A percentile compares a stretch with the other conserved stretches of the same genome.
Evolutionary conservation across 805 yeast species (phyloP).

Genomic region (Pichia cephalocereana): DNA sequence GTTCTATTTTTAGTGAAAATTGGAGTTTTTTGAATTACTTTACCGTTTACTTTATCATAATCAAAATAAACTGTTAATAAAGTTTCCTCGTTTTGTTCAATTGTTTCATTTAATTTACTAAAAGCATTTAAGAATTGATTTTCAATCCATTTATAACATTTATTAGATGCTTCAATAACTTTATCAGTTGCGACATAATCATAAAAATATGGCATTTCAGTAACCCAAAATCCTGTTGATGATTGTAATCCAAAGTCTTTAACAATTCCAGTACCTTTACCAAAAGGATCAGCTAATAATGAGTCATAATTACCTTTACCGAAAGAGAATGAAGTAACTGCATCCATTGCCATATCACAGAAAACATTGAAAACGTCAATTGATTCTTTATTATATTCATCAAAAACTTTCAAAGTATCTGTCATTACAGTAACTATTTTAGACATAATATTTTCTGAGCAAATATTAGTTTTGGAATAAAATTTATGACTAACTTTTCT

Average conservation of each 20-base stretch:
- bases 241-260: slow-evolving; percentile 40
- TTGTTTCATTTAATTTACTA: slow-evolving; percentile 9
- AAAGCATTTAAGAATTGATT: slow-evolving; percentile 20
- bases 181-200: slow-evolving; percentile 30
- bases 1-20: slow-evolving; percentile 21
- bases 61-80: slow-evolving; percentile 19
- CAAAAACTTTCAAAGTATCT: slow-evolving; percentile 20
- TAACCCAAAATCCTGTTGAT: slow-evolving; percentile 58
- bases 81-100: slow-evolving; percentile 12
- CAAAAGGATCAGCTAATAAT: slow-evolving; percentile 30
- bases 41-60: not conserved
- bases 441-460: slow-evolving; percentile 23
- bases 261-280: slow-evolving; percentile 33
- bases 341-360: slow-evolving; percentile 67
- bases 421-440: slow-evolving; percentile 28
- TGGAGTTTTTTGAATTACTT: slow-evolving; percentile 4
- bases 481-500: slow-evolving; percentile 33
- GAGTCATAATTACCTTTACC: slow-evolving; percentile 42
- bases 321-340: slow-evolving; percentile 49
- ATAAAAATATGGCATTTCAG: slow-evolving; percentile 49
- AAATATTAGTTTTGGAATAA: slow-evolving; percentile 37
- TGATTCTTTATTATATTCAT: slow-evolving; percentile 16
- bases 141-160: slow-evolving; percentile 38
- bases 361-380: slow-evolving; percentile 55
- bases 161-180: slow-evolving; percentile 29